phyloP scores from a whole-genome alignment of 345 rosid genomes.

The Noccaea bulbosa region DNA sequence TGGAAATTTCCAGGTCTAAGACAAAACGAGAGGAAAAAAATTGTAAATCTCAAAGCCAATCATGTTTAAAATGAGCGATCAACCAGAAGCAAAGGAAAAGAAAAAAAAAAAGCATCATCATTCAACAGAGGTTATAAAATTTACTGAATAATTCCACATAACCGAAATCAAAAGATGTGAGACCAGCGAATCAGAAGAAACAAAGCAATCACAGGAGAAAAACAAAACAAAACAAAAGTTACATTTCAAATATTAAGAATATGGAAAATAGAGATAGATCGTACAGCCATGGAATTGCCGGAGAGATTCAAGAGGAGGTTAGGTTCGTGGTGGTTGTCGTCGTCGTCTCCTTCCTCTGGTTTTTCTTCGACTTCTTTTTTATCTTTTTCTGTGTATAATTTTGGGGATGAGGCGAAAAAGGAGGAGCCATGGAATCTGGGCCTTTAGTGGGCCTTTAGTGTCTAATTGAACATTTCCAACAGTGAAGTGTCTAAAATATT shows the following conservation, averaged over 20 bases:
- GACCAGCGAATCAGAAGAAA: background rate
- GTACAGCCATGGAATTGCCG: slow-evolving; percentile 36
- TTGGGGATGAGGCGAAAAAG: slow-evolving; percentile 28
- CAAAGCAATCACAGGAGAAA: too few relatives aligned
- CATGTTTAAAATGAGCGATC: background rate
- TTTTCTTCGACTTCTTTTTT: slow-evolving; percentile 18
- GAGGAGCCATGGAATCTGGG: slow-evolving; percentile 31
- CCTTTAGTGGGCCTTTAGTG: slow-evolving; percentile 26
- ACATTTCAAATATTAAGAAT: slow-evolving; percentile 1
- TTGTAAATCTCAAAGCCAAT: slow-evolving; percentile 10
- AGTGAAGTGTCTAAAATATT: too few relatives aligned
- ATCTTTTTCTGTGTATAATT: background rate
- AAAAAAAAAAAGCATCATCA: background rate
- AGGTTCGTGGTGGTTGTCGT: slow-evolving; percentile 29
- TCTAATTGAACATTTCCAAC: too few relatives aligned
- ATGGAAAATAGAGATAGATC: slow-evolving; percentile 10
- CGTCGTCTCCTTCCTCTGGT: slow-evolving; percentile 33
- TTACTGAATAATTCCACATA: background rate
- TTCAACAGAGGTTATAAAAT: background rate
- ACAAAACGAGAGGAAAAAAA: slow-evolving; percentile 6
- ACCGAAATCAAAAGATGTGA: slow-evolving; percentile 4
- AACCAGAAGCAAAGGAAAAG: slow-evolving; percentile 12
- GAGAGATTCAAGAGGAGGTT: slow-evolving; percentile 32
- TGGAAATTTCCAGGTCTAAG: slow-evolving; percentile 1
- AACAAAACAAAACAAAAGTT: too few relatives aligned